A percentile compares a stretch with the other conserved stretches of the same genome.
phyloP scores from a whole-genome alignment of 2,329 filamentous ascomycete genomes.

The Capronia coronata region DNA sequence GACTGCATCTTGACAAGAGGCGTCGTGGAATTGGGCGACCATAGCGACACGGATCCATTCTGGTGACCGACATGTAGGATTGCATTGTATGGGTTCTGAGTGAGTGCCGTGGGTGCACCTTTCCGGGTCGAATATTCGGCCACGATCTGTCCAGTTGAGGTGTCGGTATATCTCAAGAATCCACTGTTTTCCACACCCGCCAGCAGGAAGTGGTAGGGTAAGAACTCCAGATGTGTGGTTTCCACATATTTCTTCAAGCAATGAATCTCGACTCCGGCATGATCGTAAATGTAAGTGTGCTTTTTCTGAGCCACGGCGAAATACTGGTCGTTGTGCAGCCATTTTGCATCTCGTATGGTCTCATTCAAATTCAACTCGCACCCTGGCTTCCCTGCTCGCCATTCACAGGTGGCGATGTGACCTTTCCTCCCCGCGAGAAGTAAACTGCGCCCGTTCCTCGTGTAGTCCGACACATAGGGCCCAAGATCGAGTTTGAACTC shows the following conservation, averaged over 20 bases:
- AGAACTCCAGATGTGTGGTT: constrained; percentile 86
- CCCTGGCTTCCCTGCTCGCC: constrained; percentile 82
- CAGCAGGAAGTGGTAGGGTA: constrained; percentile 92
- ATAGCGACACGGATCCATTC: constrained; percentile 88
- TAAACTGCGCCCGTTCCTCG: constrained; percentile 77
- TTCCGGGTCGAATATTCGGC: constrained; percentile 78
- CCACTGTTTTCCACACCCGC: constrained; percentile 67
- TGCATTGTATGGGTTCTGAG: constrained; percentile 87
- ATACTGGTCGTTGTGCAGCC: constrained; percentile 87
- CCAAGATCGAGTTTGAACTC: constrained; percentile 79
- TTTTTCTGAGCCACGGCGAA: constrained; percentile 97
- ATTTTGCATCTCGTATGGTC: constrained; percentile 81
- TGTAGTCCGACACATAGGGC: constrained; percentile 84
- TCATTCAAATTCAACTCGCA: constrained; percentile 89
- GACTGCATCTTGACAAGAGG: constrained; percentile 86
- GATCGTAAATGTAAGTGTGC: constrained; percentile 93
- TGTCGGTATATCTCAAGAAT: constrained; percentile 88
- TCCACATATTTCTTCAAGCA: constrained; percentile 85
- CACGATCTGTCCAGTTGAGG: constrained; percentile 83
- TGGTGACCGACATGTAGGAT: constrained; percentile 89
- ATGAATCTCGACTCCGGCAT: constrained; percentile 83
- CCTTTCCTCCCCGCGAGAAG: constrained; percentile 84
- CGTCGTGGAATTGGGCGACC: constrained; percentile 85
- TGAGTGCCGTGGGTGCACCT: constrained; percentile 73
- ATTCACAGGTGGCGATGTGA: constrained; percentile 94